phyloP scores from a whole-genome alignment of 495 filamentous ascomycete species.

The Daldinia decipiens region DNA sequence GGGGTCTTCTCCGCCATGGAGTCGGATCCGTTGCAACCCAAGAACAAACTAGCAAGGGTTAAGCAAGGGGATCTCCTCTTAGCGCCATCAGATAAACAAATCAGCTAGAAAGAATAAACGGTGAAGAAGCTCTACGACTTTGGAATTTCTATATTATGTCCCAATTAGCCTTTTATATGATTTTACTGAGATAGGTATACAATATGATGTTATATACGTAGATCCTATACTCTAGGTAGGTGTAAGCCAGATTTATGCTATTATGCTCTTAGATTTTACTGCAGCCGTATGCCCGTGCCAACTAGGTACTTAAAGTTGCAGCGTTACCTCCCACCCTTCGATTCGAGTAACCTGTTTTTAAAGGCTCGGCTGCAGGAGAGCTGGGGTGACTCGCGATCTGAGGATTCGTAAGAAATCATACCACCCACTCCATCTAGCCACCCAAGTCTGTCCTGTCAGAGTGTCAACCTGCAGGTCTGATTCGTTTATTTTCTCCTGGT shows the following conservation, averaged over 20 bases:
- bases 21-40: constrained; percentile 18
- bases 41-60: constrained; percentile 14
- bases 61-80: constrained; percentile 17
- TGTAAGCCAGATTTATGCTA: neutral
- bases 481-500: constrained; percentile 32
- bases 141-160: neutral
- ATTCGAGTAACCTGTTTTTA: constrained; percentile 13
- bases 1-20: constrained; percentile 30
- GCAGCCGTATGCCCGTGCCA: neutral
- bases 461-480: constrained; percentile 16
- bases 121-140: neutral
- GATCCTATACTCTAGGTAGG: neutral
- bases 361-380: constrained; percentile 12
- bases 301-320: neutral
- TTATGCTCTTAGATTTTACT: neutral
- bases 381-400: constrained; percentile 18
- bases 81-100: constrained; percentile 45
- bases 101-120: constrained; percentile 7
- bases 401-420: constrained; percentile 31
- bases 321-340: neutral
- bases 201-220: neutral
- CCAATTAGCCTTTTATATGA: neutral
- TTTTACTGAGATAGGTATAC: too few relatives aligned
- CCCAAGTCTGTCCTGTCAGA: constrained; percentile 19
- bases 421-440: constrained; percentile 29